phyloP scores from a whole-genome alignment of 2,329 filamentous ascomycete species.

The Diaporthe sp. region DNA sequence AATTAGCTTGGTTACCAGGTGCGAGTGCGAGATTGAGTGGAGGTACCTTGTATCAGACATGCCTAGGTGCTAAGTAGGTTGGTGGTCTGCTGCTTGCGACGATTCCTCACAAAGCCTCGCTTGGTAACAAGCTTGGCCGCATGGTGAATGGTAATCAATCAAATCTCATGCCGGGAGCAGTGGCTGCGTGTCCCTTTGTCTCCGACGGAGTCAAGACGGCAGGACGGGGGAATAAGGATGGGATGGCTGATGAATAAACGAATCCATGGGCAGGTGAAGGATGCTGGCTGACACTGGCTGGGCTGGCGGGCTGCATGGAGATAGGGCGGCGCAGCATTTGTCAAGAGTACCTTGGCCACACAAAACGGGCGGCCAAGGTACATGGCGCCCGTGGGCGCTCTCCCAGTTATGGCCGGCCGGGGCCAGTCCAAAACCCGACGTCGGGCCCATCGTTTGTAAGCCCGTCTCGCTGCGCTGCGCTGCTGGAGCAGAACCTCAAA shows the following conservation, averaged over 20 bases:
- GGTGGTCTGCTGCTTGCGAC: neutral
- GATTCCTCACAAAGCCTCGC: constrained; percentile 24
- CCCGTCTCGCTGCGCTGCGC: constrained; percentile 3
- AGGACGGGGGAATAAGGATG: constrained; percentile 19
- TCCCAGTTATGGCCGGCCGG: constrained; percentile 31
- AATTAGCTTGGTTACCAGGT: neutral
- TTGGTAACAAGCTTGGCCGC: constrained; percentile 14
- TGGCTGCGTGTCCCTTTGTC: constrained; percentile 22
- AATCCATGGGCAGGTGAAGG: constrained; percentile 6
- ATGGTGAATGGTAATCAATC: constrained; percentile 9
- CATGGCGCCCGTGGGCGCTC: neutral
- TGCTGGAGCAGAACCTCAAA: constrained; percentile 11
- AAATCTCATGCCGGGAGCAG: neutral
- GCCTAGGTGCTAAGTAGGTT: too few species aligned
- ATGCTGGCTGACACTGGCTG: constrained; percentile 17
- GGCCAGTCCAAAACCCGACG: constrained; percentile 35
- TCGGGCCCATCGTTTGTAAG: constrained; percentile 33
- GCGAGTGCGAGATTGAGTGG: neutral
- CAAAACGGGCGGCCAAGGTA: constrained; percentile 27
- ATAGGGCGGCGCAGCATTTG: constrained; percentile 29
- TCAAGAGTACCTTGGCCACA: constrained; percentile 25
- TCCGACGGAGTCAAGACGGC: constrained; percentile 24
- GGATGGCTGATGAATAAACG: constrained; percentile 15
- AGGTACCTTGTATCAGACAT: neutral
- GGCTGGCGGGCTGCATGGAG: constrained; percentile 21